phyloP scores from a whole-genome alignment of 305 asterid species.

The Fraxinus sp. region DNA sequence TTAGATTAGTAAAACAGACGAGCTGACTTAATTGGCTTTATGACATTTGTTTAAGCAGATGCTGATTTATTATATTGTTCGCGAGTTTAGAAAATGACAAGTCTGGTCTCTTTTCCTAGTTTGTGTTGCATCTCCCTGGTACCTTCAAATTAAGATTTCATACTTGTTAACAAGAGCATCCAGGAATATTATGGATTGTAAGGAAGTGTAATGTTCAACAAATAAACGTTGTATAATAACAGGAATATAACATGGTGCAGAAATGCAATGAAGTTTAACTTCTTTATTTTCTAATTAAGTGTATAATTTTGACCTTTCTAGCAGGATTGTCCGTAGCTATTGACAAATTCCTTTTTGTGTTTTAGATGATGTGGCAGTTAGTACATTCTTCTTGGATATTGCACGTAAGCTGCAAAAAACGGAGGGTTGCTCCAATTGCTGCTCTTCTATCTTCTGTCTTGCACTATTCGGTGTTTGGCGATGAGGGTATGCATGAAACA shows the following conservation, averaged over 20 bases:
- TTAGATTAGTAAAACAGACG: neutral
- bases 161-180: neutral
- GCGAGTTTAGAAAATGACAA: neutral
- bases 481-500: slow-evolving; percentile 67
- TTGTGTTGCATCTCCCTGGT: neutral
- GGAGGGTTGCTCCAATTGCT: slow-evolving; percentile 98
- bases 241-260: neutral
- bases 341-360: slow-evolving; percentile 21
- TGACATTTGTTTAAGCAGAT: neutral
- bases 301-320: slow-evolving; percentile 1
- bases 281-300: slow-evolving; percentile 8
- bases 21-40: neutral
- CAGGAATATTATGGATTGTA: slow-evolving; percentile 10
- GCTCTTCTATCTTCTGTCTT: slow-evolving; percentile 88
- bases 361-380: slow-evolving; percentile 90
- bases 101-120: neutral
- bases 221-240: slow-evolving; percentile 7
- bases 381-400: slow-evolving; percentile 90
- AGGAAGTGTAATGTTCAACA: neutral
- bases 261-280: slow-evolving; percentile 1
- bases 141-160: neutral
- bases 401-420: slow-evolving; percentile 87
- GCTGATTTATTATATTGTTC: neutral
- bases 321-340: slow-evolving; percentile 15
- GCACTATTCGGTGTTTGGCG: slow-evolving; percentile 74